phyloP scores from a whole-genome alignment of 139 green algal species.

The Tetratostichococcus sp. region DNA sequence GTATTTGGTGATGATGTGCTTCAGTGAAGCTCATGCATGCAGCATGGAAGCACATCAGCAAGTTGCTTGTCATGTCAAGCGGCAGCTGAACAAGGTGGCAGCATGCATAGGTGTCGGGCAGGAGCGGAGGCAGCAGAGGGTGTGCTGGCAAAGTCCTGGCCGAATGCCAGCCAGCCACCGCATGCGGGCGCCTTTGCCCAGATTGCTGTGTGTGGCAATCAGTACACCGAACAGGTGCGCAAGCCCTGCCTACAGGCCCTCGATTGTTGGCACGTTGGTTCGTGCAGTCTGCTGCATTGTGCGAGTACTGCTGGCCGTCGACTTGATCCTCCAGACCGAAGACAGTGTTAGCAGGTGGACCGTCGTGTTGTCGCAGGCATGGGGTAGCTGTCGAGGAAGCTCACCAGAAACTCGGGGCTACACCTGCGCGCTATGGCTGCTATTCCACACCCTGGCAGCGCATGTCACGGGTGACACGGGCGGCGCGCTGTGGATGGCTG shows the following conservation, averaged over 20 bases:
- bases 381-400: constrained; percentile 45
- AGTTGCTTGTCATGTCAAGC: not conserved
- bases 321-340: no score
- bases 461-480: constrained; percentile 11
- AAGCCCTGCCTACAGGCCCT: not conserved
- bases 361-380: constrained; percentile 13
- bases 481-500: constrained; percentile 32
- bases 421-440: constrained; percentile 72
- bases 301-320: not conserved
- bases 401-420: constrained; percentile 48
- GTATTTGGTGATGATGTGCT: no score
- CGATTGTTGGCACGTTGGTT: not conserved
- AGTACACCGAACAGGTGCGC: not conserved
- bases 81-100: no score
- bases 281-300: not conserved
- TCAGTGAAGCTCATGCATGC: no score
- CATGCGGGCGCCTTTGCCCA: not conserved
- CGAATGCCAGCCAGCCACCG: not conserved
- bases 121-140: constrained; percentile 19
- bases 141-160: not conserved
- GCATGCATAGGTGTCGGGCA: not conserved
- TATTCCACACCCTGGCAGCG: constrained; percentile 60
- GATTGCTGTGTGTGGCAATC: constrained; percentile 29
- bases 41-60: not conserved
- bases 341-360: not conserved